phyloP scores from a whole-genome alignment of 1,284 basidiomycete genomes.

The Irpex rosettiformis region DNA sequence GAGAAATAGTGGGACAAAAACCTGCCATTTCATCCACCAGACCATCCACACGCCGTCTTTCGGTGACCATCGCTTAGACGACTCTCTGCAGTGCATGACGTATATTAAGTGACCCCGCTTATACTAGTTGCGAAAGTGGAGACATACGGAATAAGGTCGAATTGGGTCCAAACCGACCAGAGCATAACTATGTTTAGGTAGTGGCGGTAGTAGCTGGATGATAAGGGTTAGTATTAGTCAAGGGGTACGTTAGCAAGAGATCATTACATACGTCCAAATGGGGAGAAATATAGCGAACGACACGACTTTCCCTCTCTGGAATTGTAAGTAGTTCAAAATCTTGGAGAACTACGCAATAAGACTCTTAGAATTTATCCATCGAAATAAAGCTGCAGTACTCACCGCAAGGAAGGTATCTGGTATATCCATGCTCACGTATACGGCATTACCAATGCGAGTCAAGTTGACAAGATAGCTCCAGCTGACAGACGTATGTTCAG shows the following conservation, averaged over 20 bases:
- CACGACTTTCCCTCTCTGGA: constrained; percentile 59
- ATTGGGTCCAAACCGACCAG: constrained; percentile 84
- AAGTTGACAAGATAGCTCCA: constrained; percentile 87
- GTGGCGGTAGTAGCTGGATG: constrained; percentile 87
- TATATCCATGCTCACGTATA: constrained; percentile 97
- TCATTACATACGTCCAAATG: constrained; percentile 73
- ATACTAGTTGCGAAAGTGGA: background rate
- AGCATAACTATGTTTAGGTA: constrained; percentile 89
- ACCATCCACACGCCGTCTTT: constrained; percentile 68
- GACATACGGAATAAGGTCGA: constrained; percentile 76
- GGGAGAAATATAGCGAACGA: constrained; percentile 69
- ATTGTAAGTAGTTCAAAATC: constrained; percentile 81
- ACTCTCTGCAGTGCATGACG: constrained; percentile 43
- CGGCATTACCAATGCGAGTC: constrained; percentile 88
- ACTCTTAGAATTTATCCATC: background rate
- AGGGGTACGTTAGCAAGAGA: constrained; percentile 18
- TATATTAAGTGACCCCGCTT: background rate
- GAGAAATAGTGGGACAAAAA: constrained; percentile 72
- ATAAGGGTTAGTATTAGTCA: constrained; percentile 1
- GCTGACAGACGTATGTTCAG: constrained; percentile 33
- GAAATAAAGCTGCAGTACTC: constrained; percentile 34
- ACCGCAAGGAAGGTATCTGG: constrained; percentile 89
- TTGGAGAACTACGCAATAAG: constrained; percentile 64
- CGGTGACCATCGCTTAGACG: constrained; percentile 57
- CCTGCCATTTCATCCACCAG: constrained; percentile 80